These are phyloP conservation scores for Penicillium taxi DNA, from an alignment of 495 filamentous ascomycete genomes.

Conservation along the genomic window DNA sequence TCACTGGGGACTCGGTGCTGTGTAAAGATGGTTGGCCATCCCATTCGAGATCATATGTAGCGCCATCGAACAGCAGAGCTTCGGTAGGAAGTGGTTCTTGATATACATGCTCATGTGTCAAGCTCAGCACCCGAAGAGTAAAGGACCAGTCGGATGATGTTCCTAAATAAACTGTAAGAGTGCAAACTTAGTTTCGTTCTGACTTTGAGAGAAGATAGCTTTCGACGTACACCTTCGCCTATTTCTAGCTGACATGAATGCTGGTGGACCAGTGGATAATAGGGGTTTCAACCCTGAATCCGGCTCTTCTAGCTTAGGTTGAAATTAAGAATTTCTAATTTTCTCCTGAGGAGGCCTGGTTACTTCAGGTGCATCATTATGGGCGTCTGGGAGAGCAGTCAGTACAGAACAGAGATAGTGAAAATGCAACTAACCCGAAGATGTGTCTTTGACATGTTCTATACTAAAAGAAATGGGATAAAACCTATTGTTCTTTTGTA, in stretches of 20 bases:
- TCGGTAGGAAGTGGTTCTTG: slow-evolving; percentile 27
- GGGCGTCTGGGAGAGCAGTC: slow-evolving; percentile 4
- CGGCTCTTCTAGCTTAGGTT: slow-evolving; percentile 14
- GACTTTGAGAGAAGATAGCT: not conserved
- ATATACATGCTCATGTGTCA: slow-evolving; percentile 32
- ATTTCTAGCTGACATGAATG: slow-evolving; percentile 26
- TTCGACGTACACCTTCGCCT: slow-evolving; percentile 23
- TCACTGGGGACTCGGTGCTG: slow-evolving; percentile 17
- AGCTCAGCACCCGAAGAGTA: slow-evolving; percentile 31
- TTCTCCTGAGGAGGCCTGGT: slow-evolving; percentile 3
- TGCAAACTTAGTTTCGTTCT: slow-evolving; percentile 1
- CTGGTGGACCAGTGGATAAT: slow-evolving; percentile 29
- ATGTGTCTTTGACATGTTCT: slow-evolving; percentile 9
- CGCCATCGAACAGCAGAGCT: slow-evolving; percentile 30
- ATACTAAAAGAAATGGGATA: slow-evolving; percentile 10
- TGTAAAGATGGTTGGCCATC: slow-evolving; percentile 26
- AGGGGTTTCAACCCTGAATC: slow-evolving; percentile 29
- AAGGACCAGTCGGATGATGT: slow-evolving; percentile 44
- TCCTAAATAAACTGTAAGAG: slow-evolving; percentile 30
- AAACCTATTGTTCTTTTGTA: slow-evolving; percentile 18
- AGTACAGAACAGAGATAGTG: not conserved
- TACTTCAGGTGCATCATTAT: slow-evolving; percentile 8
- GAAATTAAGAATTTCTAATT: slow-evolving; percentile 4
- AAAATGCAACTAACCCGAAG: slow-evolving; percentile 5
- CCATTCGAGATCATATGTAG: slow-evolving; percentile 36